These are phyloP conservation scores for Penicillium sumatraense DNA, from an alignment of 2,329 filamentous ascomycete genomes.

Conservation along the genomic window DNA sequence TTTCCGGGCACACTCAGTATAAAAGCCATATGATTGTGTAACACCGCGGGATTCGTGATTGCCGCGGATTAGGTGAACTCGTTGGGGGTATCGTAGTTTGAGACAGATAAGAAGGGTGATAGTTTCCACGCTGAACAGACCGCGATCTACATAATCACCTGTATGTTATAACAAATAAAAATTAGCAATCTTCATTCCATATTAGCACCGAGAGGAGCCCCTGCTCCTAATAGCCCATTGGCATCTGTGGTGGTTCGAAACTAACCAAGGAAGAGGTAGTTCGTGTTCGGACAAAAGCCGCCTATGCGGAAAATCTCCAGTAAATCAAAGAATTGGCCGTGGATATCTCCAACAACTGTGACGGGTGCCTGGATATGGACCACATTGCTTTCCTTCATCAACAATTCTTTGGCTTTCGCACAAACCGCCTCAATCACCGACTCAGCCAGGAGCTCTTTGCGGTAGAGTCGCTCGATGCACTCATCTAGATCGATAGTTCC, in stretches of 20 bases:
- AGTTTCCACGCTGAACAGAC: constrained; percentile 98
- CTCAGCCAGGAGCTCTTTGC: constrained; percentile 94
- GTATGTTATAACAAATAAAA: background rate
- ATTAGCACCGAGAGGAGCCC: background rate
- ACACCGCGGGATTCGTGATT: constrained; percentile 98
- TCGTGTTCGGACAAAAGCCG: constrained; percentile 95
- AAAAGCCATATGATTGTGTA: constrained; percentile 98
- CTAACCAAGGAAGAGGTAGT: constrained; percentile 93
- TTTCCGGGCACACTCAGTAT: constrained; percentile 96
- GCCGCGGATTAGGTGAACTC: constrained; percentile 93
- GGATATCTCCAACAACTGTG: constrained; percentile 97
- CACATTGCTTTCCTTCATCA: constrained; percentile 99
- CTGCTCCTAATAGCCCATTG: background rate
- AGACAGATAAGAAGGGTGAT: constrained; percentile 97
- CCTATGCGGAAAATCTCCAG: constrained; percentile 99
- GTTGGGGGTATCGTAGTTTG: constrained; percentile 93
- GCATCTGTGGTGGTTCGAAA: background rate
- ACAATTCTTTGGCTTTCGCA: constrained; percentile 96
- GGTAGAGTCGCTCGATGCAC: constrained; percentile 95
- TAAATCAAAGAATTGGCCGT: constrained; percentile 98
- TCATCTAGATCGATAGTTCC: constrained; percentile 97
- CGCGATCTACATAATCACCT: constrained; percentile 98
- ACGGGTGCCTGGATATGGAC: constrained; percentile 95
- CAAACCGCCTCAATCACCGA: constrained; percentile 99
- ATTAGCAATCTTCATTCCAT: constrained; percentile 8